Conservation (phyloP, 176 grass and related monocot genomes). For the Oryza coarctata region DNA sequence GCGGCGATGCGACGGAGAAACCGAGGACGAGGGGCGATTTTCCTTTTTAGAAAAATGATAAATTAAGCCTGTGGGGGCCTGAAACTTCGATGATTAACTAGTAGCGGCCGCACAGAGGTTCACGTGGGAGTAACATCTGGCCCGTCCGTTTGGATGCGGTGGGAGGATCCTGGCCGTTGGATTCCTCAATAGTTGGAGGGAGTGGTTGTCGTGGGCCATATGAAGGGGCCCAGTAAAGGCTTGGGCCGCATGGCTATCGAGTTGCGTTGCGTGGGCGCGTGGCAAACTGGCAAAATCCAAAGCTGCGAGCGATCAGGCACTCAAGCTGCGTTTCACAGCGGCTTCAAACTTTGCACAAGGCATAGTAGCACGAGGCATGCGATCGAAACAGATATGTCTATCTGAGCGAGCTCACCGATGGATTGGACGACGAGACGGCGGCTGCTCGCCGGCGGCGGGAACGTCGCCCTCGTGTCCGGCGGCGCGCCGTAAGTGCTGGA, state of each 20-base stretch:
- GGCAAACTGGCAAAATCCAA: not conserved
- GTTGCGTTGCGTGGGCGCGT: not conserved
- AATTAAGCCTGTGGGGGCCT: slow-evolving; percentile 4
- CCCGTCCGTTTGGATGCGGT: not conserved
- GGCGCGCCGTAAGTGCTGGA: not conserved
- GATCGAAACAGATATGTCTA: not conserved
- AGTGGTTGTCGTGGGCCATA: not conserved
- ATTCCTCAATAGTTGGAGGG: slow-evolving; percentile 4
- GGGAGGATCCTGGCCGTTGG: slow-evolving; percentile 6
- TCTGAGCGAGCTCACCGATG: slow-evolving; percentile 22
- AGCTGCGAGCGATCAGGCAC: not conserved
- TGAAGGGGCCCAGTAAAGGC: not conserved
- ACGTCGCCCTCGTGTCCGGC: not conserved
- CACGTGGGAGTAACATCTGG: not conserved
- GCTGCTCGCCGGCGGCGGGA: not conserved
- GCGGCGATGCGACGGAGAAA: slow-evolving; percentile 61
- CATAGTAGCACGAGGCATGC: not conserved
- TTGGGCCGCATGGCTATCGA: not conserved
- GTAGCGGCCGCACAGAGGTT: not conserved
- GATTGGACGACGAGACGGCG: not conserved
- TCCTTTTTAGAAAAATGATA: not conserved
- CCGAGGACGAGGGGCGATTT: slow-evolving; percentile 39
- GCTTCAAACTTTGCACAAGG: not conserved
- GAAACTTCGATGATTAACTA: not conserved
- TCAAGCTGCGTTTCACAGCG: not conserved